Conservation (phyloP, 495 filamentous ascomycete genomes). For the Copromyces sp. region DNA sequence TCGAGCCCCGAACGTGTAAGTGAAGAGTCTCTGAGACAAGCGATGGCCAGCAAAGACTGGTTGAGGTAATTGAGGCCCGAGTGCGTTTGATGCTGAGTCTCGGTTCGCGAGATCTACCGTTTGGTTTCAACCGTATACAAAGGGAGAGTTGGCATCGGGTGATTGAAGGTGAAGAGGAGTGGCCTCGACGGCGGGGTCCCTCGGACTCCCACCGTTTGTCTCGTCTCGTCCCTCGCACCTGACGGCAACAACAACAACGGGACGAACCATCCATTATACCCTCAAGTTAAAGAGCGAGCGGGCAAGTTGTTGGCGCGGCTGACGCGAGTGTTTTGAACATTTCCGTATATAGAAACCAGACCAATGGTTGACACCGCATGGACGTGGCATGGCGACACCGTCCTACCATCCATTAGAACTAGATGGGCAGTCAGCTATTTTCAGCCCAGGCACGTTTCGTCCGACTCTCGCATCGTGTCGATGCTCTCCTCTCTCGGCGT, state of each 20-base stretch:
- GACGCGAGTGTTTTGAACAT: not conserved
- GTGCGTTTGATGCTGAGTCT: not conserved
- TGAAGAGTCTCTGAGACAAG: slow-evolving; percentile 10
- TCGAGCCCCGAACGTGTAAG: not conserved
- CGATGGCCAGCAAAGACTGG: slow-evolving; percentile 7
- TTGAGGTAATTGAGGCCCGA: not conserved
- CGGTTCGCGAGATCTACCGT: not conserved
- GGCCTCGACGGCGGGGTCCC: not conserved
- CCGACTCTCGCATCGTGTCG: not conserved
- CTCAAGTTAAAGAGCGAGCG: not conserved
- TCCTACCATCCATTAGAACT: not conserved
- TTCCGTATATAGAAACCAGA: not conserved
- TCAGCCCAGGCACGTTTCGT: not conserved
- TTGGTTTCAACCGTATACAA: not conserved
- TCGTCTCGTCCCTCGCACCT: not conserved
- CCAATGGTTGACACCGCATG: not conserved
- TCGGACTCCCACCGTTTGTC: not conserved
- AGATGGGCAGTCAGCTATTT: not conserved
- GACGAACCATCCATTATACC: no score
- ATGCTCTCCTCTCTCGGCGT: not conserved
- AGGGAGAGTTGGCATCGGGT: not conserved
- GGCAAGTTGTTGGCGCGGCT: not conserved
- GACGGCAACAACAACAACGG: not conserved
- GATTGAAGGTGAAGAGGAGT: no score
- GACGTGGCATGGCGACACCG: not conserved